These are phyloP conservation scores for Cryomyces minteri DNA, from an alignment of 495 filamentous ascomycete genomes.

Conservation along the genomic window DNA sequence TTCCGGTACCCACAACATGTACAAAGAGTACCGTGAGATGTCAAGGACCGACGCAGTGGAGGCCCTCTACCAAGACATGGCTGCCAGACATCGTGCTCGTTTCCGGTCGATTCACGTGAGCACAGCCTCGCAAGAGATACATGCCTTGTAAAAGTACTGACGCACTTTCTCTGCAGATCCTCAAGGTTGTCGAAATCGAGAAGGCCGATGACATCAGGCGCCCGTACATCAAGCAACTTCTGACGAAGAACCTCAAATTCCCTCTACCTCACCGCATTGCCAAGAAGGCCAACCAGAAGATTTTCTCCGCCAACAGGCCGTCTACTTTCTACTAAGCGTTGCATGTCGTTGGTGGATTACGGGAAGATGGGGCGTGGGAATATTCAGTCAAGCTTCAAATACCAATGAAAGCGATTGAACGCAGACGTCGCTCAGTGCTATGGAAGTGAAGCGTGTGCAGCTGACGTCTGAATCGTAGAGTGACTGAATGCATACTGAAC, in stretches of 20 bases:
- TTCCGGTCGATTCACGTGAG: conserved; percentile 96
- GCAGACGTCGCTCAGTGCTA: no score
- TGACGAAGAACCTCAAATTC: conserved; percentile 90
- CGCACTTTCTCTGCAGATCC: conserved; percentile 43
- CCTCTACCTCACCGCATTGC: conserved; percentile 89
- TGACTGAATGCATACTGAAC: no score
- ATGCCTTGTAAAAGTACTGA: not conserved
- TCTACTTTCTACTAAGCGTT: conserved; percentile 50
- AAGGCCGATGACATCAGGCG: conserved; percentile 84
- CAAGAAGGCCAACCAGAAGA: conserved; percentile 60
- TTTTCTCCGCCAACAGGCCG: conserved; percentile 81
- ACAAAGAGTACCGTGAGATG: conserved; percentile 99
- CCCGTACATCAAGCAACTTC: conserved; percentile 97
- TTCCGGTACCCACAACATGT: conserved; percentile 99
- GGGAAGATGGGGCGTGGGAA: no score
- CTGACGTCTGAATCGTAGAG: no score
- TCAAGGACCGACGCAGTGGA: conserved; percentile 87
- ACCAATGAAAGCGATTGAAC: no score
- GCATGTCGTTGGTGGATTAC: not conserved
- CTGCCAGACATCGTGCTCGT: conserved; percentile 89
- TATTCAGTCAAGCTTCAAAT: no score
- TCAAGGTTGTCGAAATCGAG: conserved; percentile 92
- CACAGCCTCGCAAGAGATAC: conserved; percentile 4
- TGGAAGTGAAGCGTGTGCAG: no score
- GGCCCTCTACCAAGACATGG: conserved; percentile 98